phyloP scores from a whole-genome alignment of 495 filamentous ascomycete genomes.

The Pseudoneurospora amorphoporcata region DNA sequence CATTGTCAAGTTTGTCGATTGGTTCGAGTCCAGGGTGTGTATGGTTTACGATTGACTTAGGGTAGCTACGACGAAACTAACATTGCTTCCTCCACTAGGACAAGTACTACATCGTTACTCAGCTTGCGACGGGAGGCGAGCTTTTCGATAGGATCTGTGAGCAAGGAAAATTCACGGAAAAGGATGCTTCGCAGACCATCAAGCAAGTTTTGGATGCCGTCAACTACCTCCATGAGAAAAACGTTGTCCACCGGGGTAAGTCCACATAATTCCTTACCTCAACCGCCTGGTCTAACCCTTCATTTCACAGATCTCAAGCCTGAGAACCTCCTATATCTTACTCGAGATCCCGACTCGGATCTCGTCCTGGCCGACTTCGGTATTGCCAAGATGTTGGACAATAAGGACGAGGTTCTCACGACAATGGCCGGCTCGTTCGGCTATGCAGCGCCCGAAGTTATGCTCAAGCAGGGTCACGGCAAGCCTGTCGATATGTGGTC shows the following conservation, averaged over 20 bases:
- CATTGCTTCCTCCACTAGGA: slow-evolving; percentile 48
- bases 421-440: slow-evolving; percentile 99
- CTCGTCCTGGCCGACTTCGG: slow-evolving; percentile 96
- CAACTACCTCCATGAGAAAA: slow-evolving; percentile 86
- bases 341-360: slow-evolving; percentile 61
- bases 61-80: slow-evolving; percentile 2
- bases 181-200: slow-evolving; percentile 94
- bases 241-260: slow-evolving; percentile 91
- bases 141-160: slow-evolving; percentile 98
- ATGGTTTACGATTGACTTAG: neutral
- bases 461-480: slow-evolving; percentile 94
- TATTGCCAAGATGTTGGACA: slow-evolving; percentile 97
- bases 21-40: slow-evolving; percentile 90
- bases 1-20: slow-evolving; percentile 96
- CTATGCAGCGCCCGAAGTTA: slow-evolving; percentile 95
- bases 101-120: slow-evolving; percentile 99
- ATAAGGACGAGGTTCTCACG: slow-evolving; percentile 77
- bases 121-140: slow-evolving; percentile 92
- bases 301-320: slow-evolving; percentile 75
- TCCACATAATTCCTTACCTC: neutral
- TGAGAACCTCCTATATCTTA: slow-evolving; percentile 93
- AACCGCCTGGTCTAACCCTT: neutral
- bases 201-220: slow-evolving; percentile 91
- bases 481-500: slow-evolving; percentile 99
- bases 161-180: slow-evolving; percentile 96